Evolutionary conservation across 129 eudicot species (phyloP), one percentile per base, ranked within the genome.

Genomic region (Flaveria robusta): DNA sequence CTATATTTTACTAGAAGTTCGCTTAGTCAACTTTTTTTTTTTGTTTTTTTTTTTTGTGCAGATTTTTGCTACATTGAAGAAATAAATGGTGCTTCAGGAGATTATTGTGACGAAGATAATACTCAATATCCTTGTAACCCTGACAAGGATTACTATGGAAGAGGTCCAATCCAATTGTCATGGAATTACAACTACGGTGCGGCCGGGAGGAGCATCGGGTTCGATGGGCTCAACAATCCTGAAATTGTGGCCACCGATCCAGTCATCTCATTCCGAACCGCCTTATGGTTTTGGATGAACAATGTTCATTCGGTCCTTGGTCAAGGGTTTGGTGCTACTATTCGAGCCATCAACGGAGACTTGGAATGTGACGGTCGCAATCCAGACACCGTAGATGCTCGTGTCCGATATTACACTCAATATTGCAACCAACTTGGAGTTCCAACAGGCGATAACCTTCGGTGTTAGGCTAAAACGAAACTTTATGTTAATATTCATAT

Each of bases 211-310:
- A 68, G 66, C 24, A 81, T 81, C 11, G 76, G 76, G 56, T 81
- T 74, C 7, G 84, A 81, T 2, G 84, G 84, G 42, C 78, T 81
- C 12, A 81, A 81, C 72, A 74, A 81, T 68, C 84, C 84, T 14
- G 84, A 81, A 29, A 68, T 22, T 11, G 84, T 81, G 37, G 84
- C 80, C 23, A 74, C 80, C 1, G 39, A 81, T 52, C 80, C 70
- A n/a, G 15, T 31, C 56, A 81, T 74, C 51, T 81, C 84, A 10
- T 81, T 81, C 29, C 56, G 64, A 13, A 46, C 84, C 2, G 84
- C 84, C 7, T 20, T 81, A 41, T 75, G 79, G 84, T 81, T 52
- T 55, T 80, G 84, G 84, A 80, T 80, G 84, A 67, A 74, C 29
- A 74, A 59, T 29, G 80, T 67, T 4, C 84, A 81, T 0, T 74